Evolutionary conservation across 139 green algal genomes (phyloP), one percentile per base, ranked within the genome.

Genomic region (Spirogloea muscicola): DNA sequence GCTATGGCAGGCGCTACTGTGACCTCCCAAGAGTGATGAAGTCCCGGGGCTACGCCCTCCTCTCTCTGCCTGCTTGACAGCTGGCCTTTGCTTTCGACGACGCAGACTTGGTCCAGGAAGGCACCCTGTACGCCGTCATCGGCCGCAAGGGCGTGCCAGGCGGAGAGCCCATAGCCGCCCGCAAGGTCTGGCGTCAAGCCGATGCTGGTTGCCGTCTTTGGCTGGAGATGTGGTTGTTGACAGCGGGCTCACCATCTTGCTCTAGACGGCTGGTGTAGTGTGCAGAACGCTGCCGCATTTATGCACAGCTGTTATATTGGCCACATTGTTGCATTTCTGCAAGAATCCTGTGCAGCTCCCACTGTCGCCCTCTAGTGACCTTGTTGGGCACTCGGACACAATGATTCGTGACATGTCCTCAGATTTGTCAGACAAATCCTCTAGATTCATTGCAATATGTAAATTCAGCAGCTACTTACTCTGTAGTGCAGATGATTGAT

Each of bases 61-160:
- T 21, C 5, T 0, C 2, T 1, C 57, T 40, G 57, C 57, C 9
- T 18, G 1, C 1, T 9, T 6, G n/a, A 25, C 49, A 76, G 68
- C 31, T 76, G 7, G 25, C 9, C 18, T 46, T 76, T 13, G 48
- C 51, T 3, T 69, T 76, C 49, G 51, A 33, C 34, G 68, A 76
- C 40, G 51, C 68, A 21, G 68, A 76, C 25, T 27, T 76, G 43
- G 68, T 76, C 34, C 68, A 76, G 43, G 68, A 76, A 1, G 68
- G 68, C 10, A 76, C 68, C 33, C 63, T 72, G 37, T 62, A 25
- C 63, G n/a, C 18, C 37, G n/a, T 72, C 25, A 5, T 72, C 3
- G 63, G 63, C 25, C 48, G 63, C n/a, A 62, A 40, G 27, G 63
- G 63, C 4, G 18, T 25, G 7, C 7, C 3, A 3, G 63, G 63